phyloP scores from a whole-genome alignment of 2,329 filamentous ascomycete species.

The Alternaria gansuensis region DNA sequence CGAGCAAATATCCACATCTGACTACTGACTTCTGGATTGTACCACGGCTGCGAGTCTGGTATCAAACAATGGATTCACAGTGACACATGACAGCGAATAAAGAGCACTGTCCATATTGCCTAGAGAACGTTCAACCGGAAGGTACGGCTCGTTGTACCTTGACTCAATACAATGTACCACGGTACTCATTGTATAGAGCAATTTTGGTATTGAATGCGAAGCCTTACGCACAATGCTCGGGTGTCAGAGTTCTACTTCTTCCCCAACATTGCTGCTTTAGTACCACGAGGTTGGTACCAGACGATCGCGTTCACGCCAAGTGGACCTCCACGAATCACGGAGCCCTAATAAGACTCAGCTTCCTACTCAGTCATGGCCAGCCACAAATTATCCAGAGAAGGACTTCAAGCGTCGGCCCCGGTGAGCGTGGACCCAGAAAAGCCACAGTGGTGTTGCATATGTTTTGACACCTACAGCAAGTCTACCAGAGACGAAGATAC shows the following conservation, averaged over 20 bases:
- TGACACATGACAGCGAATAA: constrained; percentile 1
- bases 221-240: neutral
- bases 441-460: constrained; percentile 24
- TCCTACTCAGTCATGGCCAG: constrained; percentile 10
- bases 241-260: constrained; percentile 10
- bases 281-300: constrained; percentile 14
- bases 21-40: neutral
- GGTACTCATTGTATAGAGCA: neutral
- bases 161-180: constrained; percentile 7
- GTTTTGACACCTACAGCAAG: constrained; percentile 21
- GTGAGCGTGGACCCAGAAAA: constrained; percentile 14
- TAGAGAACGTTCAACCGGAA: neutral
- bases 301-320: constrained; percentile 12
- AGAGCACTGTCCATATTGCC: constrained; percentile 1
- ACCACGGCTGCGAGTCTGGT: constrained; percentile 1
- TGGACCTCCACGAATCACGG: constrained; percentile 1
- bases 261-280: constrained; percentile 9
- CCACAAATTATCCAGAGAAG: constrained; percentile 5
- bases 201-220: constrained; percentile 6
- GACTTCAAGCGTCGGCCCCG: constrained; percentile 7
- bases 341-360: constrained; percentile 6
- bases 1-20: constrained; percentile 9
- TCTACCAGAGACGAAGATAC: constrained; percentile 7
- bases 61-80: constrained; percentile 2
- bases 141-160: constrained; percentile 8